Evolutionary conservation across 768 basidiomycete species (phyloP), one percentile per base, ranked within the genome.

Genomic region (Termitomyces sp.): DNA sequence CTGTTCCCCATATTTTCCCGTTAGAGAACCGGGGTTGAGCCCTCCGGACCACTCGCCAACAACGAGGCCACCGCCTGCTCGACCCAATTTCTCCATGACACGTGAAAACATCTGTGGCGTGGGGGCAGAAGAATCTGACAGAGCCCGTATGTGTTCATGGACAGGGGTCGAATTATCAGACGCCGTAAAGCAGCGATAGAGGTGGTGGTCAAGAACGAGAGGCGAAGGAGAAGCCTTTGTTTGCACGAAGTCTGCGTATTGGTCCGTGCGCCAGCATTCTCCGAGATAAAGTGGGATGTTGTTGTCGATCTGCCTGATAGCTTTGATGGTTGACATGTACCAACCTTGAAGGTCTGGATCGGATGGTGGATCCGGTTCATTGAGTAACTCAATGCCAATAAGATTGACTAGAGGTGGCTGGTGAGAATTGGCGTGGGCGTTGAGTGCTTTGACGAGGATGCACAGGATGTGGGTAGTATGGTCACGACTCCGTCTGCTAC

Each of bases 31-130:
- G 0, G 85, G 84, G 66, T 91, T 87, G 36, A 94, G 72, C 0
- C 85, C 88, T 0, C 85, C 91, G 3, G 86, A 88, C 85, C 88
- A 93, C 66, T 94, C 92, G 6, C 86, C 91, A 0, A 93, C 77
- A 31, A 93, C 74, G 6, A 94, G 60, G 0, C 73, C 77, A 2
- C 73, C 73, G 2, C 74, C 72, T 0, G 68, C 69, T 1, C 69
- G 61, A 3, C 76, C 73, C 0, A 75, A 47, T 42, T 65, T 72
- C 54, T 77, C 74, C 1, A 72, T 58, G 12, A 71, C 67, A 13
- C 69, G 64, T 4, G 67, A 59, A 37, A 82, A 79, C 54, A 69
- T 78, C 54, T 69, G 67, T 2, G 75, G 81, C 41, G 73, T 78
- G 2, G 63, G 61, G 4, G 72, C 79, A 45, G 69, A 73, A 0